A percentile compares a stretch with the other conserved stretches of the same genome.
Conservation (phyloP, 345 rosid species). For the Eucalyptus marginata region DNA sequence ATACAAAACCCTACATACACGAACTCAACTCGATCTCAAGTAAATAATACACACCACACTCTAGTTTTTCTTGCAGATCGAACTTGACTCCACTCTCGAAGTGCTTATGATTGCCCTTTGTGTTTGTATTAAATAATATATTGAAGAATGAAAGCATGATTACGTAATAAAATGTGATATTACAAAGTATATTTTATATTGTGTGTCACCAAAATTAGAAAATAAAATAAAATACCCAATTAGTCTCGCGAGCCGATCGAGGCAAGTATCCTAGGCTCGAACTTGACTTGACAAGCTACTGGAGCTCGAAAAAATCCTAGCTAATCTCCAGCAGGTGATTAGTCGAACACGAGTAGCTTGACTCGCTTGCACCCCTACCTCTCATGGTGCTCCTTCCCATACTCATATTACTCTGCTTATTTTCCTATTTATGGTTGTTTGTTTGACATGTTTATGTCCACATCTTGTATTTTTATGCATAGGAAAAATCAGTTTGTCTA, state of each 20-base stretch:
- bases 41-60: background rate
- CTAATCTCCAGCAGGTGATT: background rate
- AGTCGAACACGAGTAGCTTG: background rate
- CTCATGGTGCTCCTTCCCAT: background rate
- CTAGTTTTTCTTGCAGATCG: background rate
- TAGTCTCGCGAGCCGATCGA: background rate
- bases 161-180: background rate
- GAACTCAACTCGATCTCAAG: background rate
- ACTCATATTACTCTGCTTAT: background rate
- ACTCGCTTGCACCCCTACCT: background rate
- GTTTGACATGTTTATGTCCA: background rate
- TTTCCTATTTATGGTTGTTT: background rate
- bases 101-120: background rate
- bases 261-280: background rate
- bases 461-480: background rate
- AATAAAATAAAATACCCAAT: background rate
- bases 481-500: background rate
- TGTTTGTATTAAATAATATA: background rate
- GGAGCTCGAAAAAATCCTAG: background rate
- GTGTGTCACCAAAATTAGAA: background rate
- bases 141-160: background rate
- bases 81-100: background rate
- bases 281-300: background rate
- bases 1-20: background rate
- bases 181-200: background rate